Conservation (phyloP, 371 early-diverging fungal genomes). For the Scutellospora calospora region DNA sequence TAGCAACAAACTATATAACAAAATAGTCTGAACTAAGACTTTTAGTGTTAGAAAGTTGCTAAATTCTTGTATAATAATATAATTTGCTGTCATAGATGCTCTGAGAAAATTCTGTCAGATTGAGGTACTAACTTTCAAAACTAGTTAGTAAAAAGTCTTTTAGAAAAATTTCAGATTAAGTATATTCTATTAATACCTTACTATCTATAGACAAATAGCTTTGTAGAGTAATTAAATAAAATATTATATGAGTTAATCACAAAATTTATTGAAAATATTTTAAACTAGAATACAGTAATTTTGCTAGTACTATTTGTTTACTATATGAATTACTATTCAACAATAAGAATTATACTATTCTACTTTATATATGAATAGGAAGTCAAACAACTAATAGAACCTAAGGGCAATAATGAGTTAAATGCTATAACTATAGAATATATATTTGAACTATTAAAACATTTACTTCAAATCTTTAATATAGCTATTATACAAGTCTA, state of each 20-base stretch:
- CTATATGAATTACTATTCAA: neutral
- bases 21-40: conserved; percentile 54
- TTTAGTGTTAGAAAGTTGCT: conserved; percentile 46
- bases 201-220: conserved; percentile 44
- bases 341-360: conserved; percentile 5
- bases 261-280: conserved; percentile 26
- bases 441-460: too few relatives aligned
- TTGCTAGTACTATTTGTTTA: conserved; percentile 26
- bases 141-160: neutral
- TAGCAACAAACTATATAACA: conserved; percentile 56
- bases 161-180: neutral
- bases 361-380: conserved; percentile 27
- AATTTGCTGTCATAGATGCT: conserved; percentile 48
- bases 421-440: too few relatives aligned
- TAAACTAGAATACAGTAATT: conserved; percentile 37
- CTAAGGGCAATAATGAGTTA: too few relatives aligned
- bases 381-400: too few relatives aligned
- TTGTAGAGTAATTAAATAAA: conserved; percentile 46
- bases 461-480: too few relatives aligned
- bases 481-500: too few relatives aligned
- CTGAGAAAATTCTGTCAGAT: conserved; percentile 50
- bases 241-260: conserved; percentile 26
- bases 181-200: conserved; percentile 42
- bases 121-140: conserved; percentile 42
- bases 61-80: conserved; percentile 53